phyloP scores from a whole-genome alignment of 2,329 filamentous ascomycete species.

The Fusarium equiseti region DNA sequence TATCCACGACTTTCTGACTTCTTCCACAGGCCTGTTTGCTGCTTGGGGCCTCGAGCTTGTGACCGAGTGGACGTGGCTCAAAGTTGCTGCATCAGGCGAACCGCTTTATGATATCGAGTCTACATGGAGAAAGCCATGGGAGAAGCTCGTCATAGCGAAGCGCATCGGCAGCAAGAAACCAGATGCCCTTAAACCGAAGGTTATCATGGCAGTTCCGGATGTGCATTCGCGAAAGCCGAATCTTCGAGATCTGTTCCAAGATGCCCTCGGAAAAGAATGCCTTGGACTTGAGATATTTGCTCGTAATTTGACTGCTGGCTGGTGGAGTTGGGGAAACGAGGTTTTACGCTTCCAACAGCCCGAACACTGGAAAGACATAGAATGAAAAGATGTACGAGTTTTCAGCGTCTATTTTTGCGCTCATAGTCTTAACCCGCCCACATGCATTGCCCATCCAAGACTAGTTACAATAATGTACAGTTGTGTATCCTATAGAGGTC shows the following conservation, averaged over 20 bases:
- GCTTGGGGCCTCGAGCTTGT: slow-evolving; percentile 74
- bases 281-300: slow-evolving; percentile 81
- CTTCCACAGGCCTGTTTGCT: slow-evolving; percentile 69
- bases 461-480: slow-evolving; percentile 53
- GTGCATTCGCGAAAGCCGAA: slow-evolving; percentile 84
- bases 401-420: slow-evolving; percentile 44
- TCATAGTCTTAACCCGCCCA: slow-evolving; percentile 41
- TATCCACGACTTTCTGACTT: slow-evolving; percentile 66
- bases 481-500: slow-evolving; percentile 48
- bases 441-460: slow-evolving; percentile 39
- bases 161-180: slow-evolving; percentile 50
- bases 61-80: slow-evolving; percentile 84
- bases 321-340: slow-evolving; percentile 85
- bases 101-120: slow-evolving; percentile 72
- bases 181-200: slow-evolving; percentile 56
- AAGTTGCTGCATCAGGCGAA: slow-evolving; percentile 74
- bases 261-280: slow-evolving; percentile 64
- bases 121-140: slow-evolving; percentile 80
- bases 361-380: slow-evolving; percentile 59
- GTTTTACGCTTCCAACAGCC: slow-evolving; percentile 75
- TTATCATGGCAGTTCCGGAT: slow-evolving; percentile 78
- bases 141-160: slow-evolving; percentile 74
- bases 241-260: slow-evolving; percentile 70
- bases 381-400: slow-evolving; percentile 22
- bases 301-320: slow-evolving; percentile 77